Base-by-base conservation (phyloP, 108 stramenopile species). In the Conticribra weissflogii region DNA sequence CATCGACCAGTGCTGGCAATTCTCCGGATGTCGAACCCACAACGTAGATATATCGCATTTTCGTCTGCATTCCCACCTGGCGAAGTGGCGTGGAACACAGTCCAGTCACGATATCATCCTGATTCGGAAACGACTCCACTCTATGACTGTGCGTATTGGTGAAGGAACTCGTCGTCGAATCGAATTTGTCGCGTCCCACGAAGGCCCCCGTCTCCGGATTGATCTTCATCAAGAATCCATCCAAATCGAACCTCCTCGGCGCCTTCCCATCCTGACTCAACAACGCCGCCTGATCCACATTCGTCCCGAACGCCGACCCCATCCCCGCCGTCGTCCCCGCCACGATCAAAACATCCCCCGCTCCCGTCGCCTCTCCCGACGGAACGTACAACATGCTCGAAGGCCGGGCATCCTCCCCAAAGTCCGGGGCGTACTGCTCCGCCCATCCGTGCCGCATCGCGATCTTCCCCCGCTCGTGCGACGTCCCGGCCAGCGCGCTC, bases 181-280 rank as follows among this genome's bases (percentile, higher is more conserved):
- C 72, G 23, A 82, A 75, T 19, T 68, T 68, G 18, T 66, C 46
- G 5, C 54, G 58, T 18, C 81, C 81, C 31, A 47, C 47, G 34
- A 61, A 83, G 28, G 34, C 64, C 30, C 71, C 78, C 32, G 50
- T 62, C n/a, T 68, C 85, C 27, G 62, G 53, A 23, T 60, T 67
- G 46, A 85, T 66, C 66, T 75, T 70, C 54, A 55, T 72, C 15
- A 83, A 46, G 59, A 83, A 85, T 15, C 84, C 72, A 66, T 85
- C 84, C 22, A 80, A 45, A 51, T 72, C 77, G 36, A 47, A 69
- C 19, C 63, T 33, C 48, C 30, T 22, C n/a, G 45, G 51, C 31
- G 24, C 27, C 18, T 58, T 72, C 16, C 65, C 59, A 21, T 67
- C 50, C n/a, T 74, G 66, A 17, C 64, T 47, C 12, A 12, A 48